Conservation (phyloP, 129 eudicot species). For the Helianthus annuus region DNA sequence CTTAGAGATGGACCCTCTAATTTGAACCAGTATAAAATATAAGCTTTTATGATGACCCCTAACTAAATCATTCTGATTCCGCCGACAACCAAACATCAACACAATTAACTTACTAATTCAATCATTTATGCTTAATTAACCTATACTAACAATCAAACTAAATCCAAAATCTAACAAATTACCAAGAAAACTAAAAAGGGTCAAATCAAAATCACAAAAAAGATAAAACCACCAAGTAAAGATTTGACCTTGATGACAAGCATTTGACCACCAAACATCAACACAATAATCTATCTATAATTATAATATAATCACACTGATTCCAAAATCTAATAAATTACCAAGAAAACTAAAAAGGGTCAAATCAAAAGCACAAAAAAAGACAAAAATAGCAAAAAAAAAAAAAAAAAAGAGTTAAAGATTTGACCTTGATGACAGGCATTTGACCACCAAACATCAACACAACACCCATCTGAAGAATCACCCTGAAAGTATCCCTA, state of each 20-base stretch:
- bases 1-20: no score
- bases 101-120: neutral
- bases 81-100: neutral
- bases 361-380: no score
- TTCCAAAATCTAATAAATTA: no score
- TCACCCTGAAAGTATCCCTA: conserved; percentile 81
- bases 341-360: no score
- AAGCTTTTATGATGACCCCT: no score
- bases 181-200: conserved; percentile 14
- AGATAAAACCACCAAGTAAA: neutral
- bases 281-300: conserved; percentile 26
- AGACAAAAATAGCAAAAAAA: neutral
- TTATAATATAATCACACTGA: no score
- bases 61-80: no score
- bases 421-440: conserved; percentile 83
- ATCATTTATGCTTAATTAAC: neutral
- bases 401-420: neutral
- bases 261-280: conserved; percentile 95
- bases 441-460: conserved; percentile 93
- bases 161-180: neutral
- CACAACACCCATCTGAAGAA: conserved; percentile 96
- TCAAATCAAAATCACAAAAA: neutral
- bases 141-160: neutral
- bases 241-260: conserved; percentile 77
- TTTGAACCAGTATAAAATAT: no score